Evolutionary conservation across 352 stramenopile species (phyloP), one percentile per base, ranked within the genome.

Genomic region (Pythium aphanidermatum): DNA sequence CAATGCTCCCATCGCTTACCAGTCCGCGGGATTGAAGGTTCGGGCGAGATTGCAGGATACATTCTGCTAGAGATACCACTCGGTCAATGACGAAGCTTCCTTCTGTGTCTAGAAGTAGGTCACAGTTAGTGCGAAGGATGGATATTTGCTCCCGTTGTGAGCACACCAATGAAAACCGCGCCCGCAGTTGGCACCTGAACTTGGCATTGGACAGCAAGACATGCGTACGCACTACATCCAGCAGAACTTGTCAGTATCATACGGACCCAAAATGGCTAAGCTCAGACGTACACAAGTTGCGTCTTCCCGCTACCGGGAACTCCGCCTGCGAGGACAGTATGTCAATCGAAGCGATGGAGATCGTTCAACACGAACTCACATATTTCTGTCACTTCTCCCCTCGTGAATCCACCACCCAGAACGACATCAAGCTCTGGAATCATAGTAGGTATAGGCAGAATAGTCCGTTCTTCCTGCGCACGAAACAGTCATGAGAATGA

Each of bases 81-180:
- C 94, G 81, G 43, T 97, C 85, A 4, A 92, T 59, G 24, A 89
- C 68, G 50, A 98, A 98, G 61, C 82, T 95, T 2, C 92, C 92
- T 68, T 98, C 94, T 19, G 91, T 79, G 81, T 95, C 66, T 96
- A 20, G n/a, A n/a, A n/a, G n/a, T n/a, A n/a, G n/a, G n/a, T n/a
- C n/a, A n/a, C n/a, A n/a, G n/a, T n/a, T n/a, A n/a, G n/a, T n/a
- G n/a, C n/a, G n/a, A n/a, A n/a, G n/a, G n/a, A n/a, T n/a, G n/a
- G n/a, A n/a, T n/a, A n/a, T n/a, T n/a, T n/a, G n/a, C n/a, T n/a
- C n/a, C n/a, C n/a, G n/a, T 9, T 1, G 6, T 20, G 16, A 6
- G 46, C 42, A 21, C 58, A 89, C 81, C 78, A 60, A 92, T 82
- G 59, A 71, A 92, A 28, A 89, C 41, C 19, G 58, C 29, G 53